These are phyloP conservation scores for Magnolia kwangsiensis DNA, from an alignment of 164 flowering plant species.

Conservation along the genomic window DNA sequence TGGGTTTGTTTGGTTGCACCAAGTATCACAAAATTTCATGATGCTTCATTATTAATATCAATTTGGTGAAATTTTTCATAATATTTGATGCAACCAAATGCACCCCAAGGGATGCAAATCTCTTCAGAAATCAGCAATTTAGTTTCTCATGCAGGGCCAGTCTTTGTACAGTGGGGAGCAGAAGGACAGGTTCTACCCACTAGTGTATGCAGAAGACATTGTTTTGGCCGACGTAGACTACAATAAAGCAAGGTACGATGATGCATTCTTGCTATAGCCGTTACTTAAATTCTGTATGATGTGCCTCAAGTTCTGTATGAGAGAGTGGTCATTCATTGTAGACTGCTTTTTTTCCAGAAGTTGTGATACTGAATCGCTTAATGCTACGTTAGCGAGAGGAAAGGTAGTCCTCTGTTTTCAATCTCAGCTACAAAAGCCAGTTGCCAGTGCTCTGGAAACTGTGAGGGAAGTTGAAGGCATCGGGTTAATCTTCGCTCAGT, in stretches of 20 bases:
- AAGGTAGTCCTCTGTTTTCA: constrained; percentile 54
- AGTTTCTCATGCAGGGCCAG: constrained; percentile 40
- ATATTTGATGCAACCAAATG: too few relatives aligned
- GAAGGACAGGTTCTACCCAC: constrained; percentile 26
- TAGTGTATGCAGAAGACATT: constrained; percentile 42
- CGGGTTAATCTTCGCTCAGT: constrained; percentile 43
- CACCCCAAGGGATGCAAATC: too few relatives aligned
- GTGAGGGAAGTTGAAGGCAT: constrained; percentile 26
- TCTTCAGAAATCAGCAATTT: neutral
- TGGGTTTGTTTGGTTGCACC: too few relatives aligned
- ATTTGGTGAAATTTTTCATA: too few relatives aligned
- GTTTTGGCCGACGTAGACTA: constrained; percentile 24
- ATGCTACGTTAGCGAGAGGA: constrained; percentile 46
- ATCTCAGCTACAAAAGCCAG: constrained; percentile 30
- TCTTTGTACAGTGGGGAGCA: constrained; percentile 34
- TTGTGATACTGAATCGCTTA: constrained; percentile 35
- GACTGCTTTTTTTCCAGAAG: constrained; percentile 24
- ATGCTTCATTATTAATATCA: too few relatives aligned
- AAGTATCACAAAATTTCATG: too few relatives aligned
- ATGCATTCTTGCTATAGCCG: neutral
- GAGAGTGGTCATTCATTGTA: neutral
- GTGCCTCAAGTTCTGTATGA: neutral
- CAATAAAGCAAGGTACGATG: constrained; percentile 37
- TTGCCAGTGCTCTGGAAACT: constrained; percentile 17
- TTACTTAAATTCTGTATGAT: neutral